These are phyloP conservation scores for Erythrobasidium yunnanense DNA, from an alignment of 768 basidiomycete species.

Conservation along the genomic window DNA sequence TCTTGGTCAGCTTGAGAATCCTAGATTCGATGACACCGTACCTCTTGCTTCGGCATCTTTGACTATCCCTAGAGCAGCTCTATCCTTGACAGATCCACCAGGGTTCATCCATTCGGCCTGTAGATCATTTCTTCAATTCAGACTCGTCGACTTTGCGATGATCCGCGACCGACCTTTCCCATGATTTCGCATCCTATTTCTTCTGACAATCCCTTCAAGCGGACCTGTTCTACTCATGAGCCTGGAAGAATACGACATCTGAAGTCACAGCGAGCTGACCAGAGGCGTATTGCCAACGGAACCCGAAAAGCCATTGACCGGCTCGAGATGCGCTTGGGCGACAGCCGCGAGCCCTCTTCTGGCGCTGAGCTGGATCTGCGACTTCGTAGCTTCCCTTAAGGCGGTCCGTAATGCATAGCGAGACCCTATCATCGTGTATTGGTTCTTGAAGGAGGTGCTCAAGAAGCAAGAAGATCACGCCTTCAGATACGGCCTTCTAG, in stretches of 20 bases:
- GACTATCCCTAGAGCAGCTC: slow-evolving; percentile 82
- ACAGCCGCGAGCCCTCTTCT: slow-evolving; percentile 9
- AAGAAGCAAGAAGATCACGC: too few relatives aligned
- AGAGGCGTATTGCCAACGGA: slow-evolving; percentile 89
- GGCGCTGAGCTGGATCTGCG: background rate
- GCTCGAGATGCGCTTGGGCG: slow-evolving; percentile 19
- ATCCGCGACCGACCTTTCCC: slow-evolving; percentile 2
- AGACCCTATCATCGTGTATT: too few relatives aligned
- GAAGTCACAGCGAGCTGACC: slow-evolving; percentile 46
- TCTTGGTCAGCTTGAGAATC: background rate
- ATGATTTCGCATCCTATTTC: slow-evolving; percentile 14
- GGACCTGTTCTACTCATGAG: slow-evolving; percentile 7
- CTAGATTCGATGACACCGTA: slow-evolving; percentile 44
- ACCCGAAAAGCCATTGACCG: slow-evolving; percentile 61
- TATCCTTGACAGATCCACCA: slow-evolving; percentile 93
- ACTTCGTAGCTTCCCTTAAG: background rate
- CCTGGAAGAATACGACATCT: background rate
- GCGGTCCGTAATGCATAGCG: too few relatives aligned
- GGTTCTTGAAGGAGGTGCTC: too few relatives aligned
- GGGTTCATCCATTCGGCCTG: slow-evolving; percentile 99
- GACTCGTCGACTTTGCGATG: slow-evolving; percentile 54
- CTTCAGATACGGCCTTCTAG: too few relatives aligned
- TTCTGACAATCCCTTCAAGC: slow-evolving; percentile 27
- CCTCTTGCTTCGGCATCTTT: slow-evolving; percentile 76
- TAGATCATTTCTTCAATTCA: slow-evolving; percentile 73